Base-by-base conservation (phyloP, 2,329 filamentous ascomycete species). In the Acrocalymma vagum region DNA sequence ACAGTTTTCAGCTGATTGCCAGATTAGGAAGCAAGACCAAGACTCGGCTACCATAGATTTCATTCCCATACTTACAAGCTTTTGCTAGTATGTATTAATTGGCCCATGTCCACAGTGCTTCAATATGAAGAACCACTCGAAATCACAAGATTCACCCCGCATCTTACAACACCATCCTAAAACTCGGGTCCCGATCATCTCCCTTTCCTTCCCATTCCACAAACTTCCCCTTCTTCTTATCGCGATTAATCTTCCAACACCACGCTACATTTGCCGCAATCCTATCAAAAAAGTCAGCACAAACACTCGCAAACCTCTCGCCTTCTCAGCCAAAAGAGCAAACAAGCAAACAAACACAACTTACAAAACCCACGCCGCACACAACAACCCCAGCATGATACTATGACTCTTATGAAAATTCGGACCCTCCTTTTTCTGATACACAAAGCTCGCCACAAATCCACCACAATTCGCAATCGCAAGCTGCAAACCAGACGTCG, bases 381-480 rank as follows among this genome's bases (percentile, higher is more conserved):
- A 80, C 28, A 88, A 56, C 15, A 87, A 55, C 0, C 81, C 76
- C 17, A 87, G 55, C 18, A 87, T 75, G 9, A 85, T 75, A 0
- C 78, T 83, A 58, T 87, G 85, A 2, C 84, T 83, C 29, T 76
- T 73, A 46, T 81, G 78, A 43, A 81, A 87, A 36, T 77, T 71
- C 1, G 84, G 83, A 0, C 73, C 77, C 35, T 87, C 73, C 0
- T 54, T 62, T 32, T 74, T 75, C 3, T 81, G 82, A 49, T 87
- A 87, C 4, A 83, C 78, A 56, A 86, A 86, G 0, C 78, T 81
- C 0, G 84, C 80, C 3, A 87, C 83, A 51, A 87, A 86, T 0
- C 85, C 85, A 29, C 84, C 84, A 6, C 77, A 80, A 50, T 88
- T 88, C 0, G 84, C 85, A 51, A 87, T 81, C 1, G 80, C 80